Percentiles rank a stretch among this genome's conserved stretches.
Evolutionary conservation across 2,329 filamentous ascomycete species (phyloP).

Genomic region (Zalaria obscura): DNA sequence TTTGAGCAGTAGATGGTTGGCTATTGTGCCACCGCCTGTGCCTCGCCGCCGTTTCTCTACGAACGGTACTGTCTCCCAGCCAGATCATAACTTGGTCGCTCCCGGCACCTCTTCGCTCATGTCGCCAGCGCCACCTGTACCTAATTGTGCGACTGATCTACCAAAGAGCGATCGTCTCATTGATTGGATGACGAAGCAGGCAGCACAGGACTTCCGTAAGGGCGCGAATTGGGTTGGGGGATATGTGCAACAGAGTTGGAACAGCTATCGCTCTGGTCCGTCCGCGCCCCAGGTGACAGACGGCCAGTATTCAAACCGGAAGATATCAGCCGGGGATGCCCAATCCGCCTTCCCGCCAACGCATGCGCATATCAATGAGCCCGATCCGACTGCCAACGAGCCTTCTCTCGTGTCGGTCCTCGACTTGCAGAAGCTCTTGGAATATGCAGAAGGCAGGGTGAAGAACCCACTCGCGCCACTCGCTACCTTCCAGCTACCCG

Average conservation of each 20-base stretch:
- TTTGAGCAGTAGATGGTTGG: constrained; percentile 60
- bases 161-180: constrained; percentile 37
- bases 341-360: constrained; percentile 51
- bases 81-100: constrained; percentile 36
- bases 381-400: constrained; percentile 41
- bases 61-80: constrained; percentile 47
- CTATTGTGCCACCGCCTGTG: constrained; percentile 54
- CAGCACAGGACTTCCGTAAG: constrained; percentile 62
- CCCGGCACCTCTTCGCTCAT: constrained; percentile 44
- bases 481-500: constrained; percentile 54
- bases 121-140: constrained; percentile 53
- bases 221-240: constrained; percentile 64
- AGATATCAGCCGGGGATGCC: not conserved
- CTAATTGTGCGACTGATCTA: constrained; percentile 53
- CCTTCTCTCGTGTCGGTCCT: constrained; percentile 62
- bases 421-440: constrained; percentile 48
- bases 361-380: constrained; percentile 48
- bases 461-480: constrained; percentile 43
- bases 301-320: constrained; percentile 13
- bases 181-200: constrained; percentile 63
- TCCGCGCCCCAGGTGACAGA: not conserved
- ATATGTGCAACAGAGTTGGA: constrained; percentile 63
- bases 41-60: constrained; percentile 57
- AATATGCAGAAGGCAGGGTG: constrained; percentile 32
- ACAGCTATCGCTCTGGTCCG: constrained; percentile 56